Percentiles rank a stretch among this genome's conserved stretches.
Evolutionary conservation across 2,329 filamentous ascomycete genomes (phyloP).

Genomic region (Juglanconis oblonga): DNA sequence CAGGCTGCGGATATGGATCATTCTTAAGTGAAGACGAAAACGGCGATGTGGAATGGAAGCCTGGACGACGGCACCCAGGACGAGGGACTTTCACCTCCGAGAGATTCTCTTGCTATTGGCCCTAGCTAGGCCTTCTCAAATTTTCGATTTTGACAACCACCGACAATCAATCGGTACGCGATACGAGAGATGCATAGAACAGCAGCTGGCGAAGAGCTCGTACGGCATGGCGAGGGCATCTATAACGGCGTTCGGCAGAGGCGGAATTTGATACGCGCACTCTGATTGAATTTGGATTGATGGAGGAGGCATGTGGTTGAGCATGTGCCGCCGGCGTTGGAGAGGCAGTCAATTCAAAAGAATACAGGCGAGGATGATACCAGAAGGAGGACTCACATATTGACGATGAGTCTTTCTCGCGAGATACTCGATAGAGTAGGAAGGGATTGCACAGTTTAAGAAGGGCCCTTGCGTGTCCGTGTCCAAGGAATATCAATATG

Average conservation of each 20-base stretch:
- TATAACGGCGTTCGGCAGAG: slow-evolving; percentile 11
- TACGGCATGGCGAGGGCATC: slow-evolving; percentile 7
- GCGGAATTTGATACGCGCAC: neutral
- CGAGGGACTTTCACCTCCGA: no score
- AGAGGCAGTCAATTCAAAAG: slow-evolving; percentile 7
- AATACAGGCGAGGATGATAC: slow-evolving; percentile 10
- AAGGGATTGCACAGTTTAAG: neutral
- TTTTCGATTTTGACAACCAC: neutral
- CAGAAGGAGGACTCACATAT: slow-evolving; percentile 6
- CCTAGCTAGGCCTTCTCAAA: neutral
- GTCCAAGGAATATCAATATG: neutral
- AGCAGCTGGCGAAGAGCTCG: slow-evolving; percentile 1
- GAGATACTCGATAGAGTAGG: slow-evolving; percentile 4
- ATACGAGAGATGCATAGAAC: neutral
- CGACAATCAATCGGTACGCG: neutral
- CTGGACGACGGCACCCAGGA: no score
- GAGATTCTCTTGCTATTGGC: no score
- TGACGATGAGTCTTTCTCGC: neutral
- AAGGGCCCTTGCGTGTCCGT: neutral
- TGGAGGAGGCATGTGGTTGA: slow-evolving; percentile 1
- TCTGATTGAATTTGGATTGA: slow-evolving; percentile 16
- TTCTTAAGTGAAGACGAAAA: no score
- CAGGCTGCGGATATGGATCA: neutral
- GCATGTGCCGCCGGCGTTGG: slow-evolving; percentile 11
- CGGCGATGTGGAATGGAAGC: no score